Base-by-base conservation (phyloP, 257 asterid species). In the Plantago elongata region DNA sequence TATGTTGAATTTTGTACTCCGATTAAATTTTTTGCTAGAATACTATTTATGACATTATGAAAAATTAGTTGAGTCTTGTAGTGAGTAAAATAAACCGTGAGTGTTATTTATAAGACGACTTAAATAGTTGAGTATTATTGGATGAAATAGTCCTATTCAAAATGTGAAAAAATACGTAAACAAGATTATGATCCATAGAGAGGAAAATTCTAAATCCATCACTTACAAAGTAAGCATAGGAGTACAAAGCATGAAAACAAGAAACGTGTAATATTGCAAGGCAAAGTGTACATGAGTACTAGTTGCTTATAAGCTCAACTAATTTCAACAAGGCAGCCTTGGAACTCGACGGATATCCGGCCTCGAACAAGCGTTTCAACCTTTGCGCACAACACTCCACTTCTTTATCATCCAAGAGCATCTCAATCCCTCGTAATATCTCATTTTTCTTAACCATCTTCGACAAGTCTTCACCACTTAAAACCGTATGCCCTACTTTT, bases 301-400 rank as follows among this genome's bases (percentile, higher is more conserved):
- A 74, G 48, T 68, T 58, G 61, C 69, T 69, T 61, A 75, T 47
- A 47, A 57, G 64, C 65, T 74, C 65, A 30, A 77, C 5, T 65
- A 86, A 73, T 10, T 70, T 66, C 75, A 68, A 74, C 60, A 89
- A 46, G 64, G 95, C 73, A 54, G 79, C 81, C 55, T 10, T 69
- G 7, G 95, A 83, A 66, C 79, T 78, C 2, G 77, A 47, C 5
- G 90, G 90, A 59, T 67, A 87, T 34, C 87, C 90, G 54, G 6
- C 64, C 69, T 75, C 72, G 61, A 86, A 79, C 17, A 50, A 45
- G 22, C 65, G 50, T 63, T 72, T 71, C 54, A 82, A 62, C 0
- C 52, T 65, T 13, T 17, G 0, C 4, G 89, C 90, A 59, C 69
- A 59, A 47, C 60, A 78, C 13, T 58, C 75, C 14, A 83, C 79